Base-by-base conservation (phyloP, 179 eudicot genomes). In the Silene vulgaris region DNA sequence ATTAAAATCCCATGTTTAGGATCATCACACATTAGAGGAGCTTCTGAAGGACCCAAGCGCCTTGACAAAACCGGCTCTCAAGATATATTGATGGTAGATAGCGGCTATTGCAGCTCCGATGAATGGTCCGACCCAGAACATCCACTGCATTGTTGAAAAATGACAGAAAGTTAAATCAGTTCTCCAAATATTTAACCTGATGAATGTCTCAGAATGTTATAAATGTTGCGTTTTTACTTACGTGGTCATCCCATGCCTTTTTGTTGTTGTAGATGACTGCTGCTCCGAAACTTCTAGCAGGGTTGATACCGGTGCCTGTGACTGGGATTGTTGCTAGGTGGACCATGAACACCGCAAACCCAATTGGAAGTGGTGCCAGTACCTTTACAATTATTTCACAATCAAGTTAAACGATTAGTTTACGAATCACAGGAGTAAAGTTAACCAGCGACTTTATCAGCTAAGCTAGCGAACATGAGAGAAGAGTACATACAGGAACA, bases 301-400 rank as follows among this genome's bases (percentile, higher is more conserved):
- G 91, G 86, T 88, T 88, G 77, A 86, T 88, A 17, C 90, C 90
- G 8, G 89, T 88, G 59, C 91, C 91, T 3, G 91, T 88, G 32
- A 88, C 69, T 0, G 91, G 91, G 61, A 88, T 88, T 6, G 91
- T 88, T 11, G 91, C 91, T 80, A 88, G 67, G 82, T 88, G 91
- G 52, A 88, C 91, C 91, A 88, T 86, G 77, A 88, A 88, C 74
- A 88, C 91, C 0, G 91, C 91, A 40, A 88, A 88, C 65, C 91
- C 89, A 66, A 88, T 88, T 16, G 89, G 91, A 54, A 88, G 87
- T 65, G 91, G 91, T 68, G 91, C 91, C 85, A 88, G 74, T 17
- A 88, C 89, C 91, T 88, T 5, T 16, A 52, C 0, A 68, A 6
- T 40, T 21, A 4, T 37, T 28, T 2, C 9, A 71, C 29, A 73